Evolutionary conservation across 2,329 filamentous ascomycete species (phyloP).

Genomic region (Ilyonectria sp.): DNA sequence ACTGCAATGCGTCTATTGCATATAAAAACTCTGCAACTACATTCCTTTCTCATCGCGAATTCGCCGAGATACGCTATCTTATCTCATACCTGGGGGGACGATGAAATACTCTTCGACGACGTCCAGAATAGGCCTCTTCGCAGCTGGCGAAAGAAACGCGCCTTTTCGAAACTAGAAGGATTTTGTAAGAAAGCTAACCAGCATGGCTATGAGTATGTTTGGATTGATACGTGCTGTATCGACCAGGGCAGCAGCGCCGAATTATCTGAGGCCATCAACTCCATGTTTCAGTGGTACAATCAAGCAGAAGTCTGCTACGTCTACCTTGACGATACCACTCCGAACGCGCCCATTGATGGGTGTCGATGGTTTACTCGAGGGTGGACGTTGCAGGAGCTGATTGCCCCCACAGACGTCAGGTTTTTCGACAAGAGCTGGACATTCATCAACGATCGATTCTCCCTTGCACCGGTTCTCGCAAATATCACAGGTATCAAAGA

Average conservation of each 20-base stretch:
- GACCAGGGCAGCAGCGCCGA: conserved; percentile 25
- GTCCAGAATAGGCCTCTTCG: conserved; percentile 21
- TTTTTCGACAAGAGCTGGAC: conserved; percentile 52
- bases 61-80: conserved; percentile 52
- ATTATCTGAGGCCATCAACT: conserved; percentile 24
- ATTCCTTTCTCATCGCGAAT: conserved; percentile 4
- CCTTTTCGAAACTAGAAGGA: conserved; percentile 16
- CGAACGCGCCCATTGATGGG: neutral
- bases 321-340: conserved; percentile 15
- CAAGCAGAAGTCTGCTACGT: conserved; percentile 18
- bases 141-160: conserved; percentile 17
- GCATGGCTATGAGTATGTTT: conserved; percentile 12
- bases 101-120: conserved; percentile 50
- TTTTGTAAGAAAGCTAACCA: conserved; percentile 17
- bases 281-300: conserved; percentile 29
- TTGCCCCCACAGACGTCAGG: conserved; percentile 57
- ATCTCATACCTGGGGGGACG: conserved; percentile 54
- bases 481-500: conserved; percentile 41
- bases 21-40: conserved; percentile 14
- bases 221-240: conserved; percentile 31
- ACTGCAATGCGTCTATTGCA: conserved; percentile 23
- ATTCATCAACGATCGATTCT: conserved; percentile 40
- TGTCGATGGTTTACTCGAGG: conserved; percentile 56
- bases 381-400: conserved; percentile 77
- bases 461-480: conserved; percentile 29